phyloP scores from a whole-genome alignment of 2,329 filamentous ascomycete genomes.

The Aureobasidium musti region DNA sequence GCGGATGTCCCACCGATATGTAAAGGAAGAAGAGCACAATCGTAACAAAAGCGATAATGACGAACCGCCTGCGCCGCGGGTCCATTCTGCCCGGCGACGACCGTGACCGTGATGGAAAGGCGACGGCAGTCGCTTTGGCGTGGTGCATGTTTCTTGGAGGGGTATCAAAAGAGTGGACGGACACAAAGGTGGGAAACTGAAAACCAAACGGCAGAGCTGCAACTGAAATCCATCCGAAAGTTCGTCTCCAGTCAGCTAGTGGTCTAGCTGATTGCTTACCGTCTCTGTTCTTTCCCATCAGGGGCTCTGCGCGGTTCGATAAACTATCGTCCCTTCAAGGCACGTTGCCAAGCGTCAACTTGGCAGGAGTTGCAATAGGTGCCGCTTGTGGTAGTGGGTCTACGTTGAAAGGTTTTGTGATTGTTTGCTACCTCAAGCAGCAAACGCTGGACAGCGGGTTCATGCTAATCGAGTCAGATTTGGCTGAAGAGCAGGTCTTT shows the following conservation, averaged over 20 bases:
- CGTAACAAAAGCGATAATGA: conserved; percentile 1
- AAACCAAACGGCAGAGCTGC: conserved; percentile 8
- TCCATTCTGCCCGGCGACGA: conserved; percentile 4
- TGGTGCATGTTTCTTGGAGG: conserved; percentile 13
- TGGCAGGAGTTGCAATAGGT: conserved; percentile 15
- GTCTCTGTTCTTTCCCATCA: conserved; percentile 5
- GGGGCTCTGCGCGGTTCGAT: not conserved
- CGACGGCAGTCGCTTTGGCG: conserved; percentile 15
- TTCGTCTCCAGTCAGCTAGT: not conserved
- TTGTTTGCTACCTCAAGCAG: conserved; percentile 1
- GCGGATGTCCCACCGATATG: conserved; percentile 3
- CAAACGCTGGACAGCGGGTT: not conserved
- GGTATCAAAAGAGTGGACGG: conserved; percentile 5
- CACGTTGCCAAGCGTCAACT: conserved; percentile 24
- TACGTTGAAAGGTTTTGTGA: not conserved
- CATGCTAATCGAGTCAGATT: not conserved
- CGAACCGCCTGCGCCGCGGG: conserved; percentile 5
- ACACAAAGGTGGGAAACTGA: conserved; percentile 24
- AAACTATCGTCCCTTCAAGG: conserved; percentile 11
- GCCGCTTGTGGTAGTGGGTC: not conserved
- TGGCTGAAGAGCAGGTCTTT: not conserved
- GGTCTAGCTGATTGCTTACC: conserved; percentile 5
- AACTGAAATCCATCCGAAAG: not conserved
- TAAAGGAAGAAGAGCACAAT: conserved; percentile 2
- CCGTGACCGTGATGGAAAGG: conserved; percentile 1